phyloP scores from a whole-genome alignment of 345 rosid genomes.

The Cardamine resedifolia region DNA sequence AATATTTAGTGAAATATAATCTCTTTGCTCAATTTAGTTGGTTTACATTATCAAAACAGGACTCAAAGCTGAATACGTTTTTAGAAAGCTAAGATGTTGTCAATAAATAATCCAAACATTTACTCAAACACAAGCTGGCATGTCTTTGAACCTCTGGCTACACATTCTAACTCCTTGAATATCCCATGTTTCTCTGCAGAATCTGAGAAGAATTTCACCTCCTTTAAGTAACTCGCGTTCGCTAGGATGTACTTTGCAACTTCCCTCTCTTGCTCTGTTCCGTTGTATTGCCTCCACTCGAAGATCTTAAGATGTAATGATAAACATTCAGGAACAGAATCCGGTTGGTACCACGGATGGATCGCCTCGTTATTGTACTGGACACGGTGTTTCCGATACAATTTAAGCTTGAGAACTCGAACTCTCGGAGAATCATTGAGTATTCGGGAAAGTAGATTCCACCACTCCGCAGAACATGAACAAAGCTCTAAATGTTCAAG shows the following conservation, averaged over 20 bases:
- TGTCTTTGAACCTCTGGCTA: constrained; percentile 15
- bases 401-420: constrained; percentile 17
- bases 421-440: constrained; percentile 1
- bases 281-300: constrained; percentile 17
- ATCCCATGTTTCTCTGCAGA: background rate
- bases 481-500: constrained; percentile 22
- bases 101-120: background rate
- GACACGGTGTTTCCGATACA: constrained; percentile 9
- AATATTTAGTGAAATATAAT: too few relatives aligned
- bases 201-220: constrained; percentile 17
- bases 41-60: too few relatives aligned
- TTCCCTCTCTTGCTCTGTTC: background rate
- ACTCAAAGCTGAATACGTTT: too few relatives aligned
- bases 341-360: background rate
- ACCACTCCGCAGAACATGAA: constrained; percentile 4
- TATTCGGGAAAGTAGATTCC: background rate
- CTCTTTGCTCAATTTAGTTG: too few relatives aligned
- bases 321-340: constrained; percentile 3
- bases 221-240: background rate
- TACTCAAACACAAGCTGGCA: constrained; percentile 8
- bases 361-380: too few relatives aligned
- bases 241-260: constrained; percentile 8
- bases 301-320: constrained; percentile 20
- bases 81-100: too few relatives aligned
- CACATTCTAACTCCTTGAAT: constrained; percentile 17